Evolutionary conservation across 106 monocot genomes (phyloP), one percentile per base, ranked within the genome.

Genomic region (Allium fistulosum): DNA sequence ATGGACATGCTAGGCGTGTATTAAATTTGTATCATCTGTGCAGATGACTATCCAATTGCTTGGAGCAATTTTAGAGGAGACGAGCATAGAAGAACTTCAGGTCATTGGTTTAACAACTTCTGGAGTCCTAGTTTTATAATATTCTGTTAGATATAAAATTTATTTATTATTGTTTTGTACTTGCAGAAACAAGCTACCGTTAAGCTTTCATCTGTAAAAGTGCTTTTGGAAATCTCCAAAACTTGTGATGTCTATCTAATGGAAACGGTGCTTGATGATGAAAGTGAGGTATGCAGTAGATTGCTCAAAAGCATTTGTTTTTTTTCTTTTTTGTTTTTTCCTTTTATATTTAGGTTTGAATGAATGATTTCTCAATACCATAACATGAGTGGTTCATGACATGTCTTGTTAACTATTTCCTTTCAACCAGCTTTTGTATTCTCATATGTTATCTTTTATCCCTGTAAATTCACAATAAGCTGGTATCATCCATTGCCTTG

Each of bases 251-350:
- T 97, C 48, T 97, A 97, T 74, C 71, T 97, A 59, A 97, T 97
- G 97, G 97, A 97, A 75, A 97, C 77, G 49, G 81, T 92, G 67
- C 69, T 79, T 68, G 97, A 97, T 77, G 92, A 92, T 82, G 86
- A 87, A 68, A 89, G 80, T 74, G 92, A 92, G 97, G 97, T 97
- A 67, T 61, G 56, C 7, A 63, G 53, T 28, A n/a, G 66, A 66
- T 51, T 66, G 17, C 55, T 14, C 16, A 26, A 37, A 51, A 7
- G 9, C 48, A 17, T 58, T 11, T 53, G 6, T 57, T 55, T 56
- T 46, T 27, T n/a, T 68, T 55, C 28, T 13, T 55, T 26, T 17
- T 65, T 65, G 52, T 13, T 53, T 9, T 53, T 65, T 49, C 14
- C 17, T 66, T 17, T 6, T 48, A 12, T 8, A 47, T 4, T 63